Evolutionary conservation across 2,329 filamentous ascomycete species (phyloP).

Genomic region (Cladobotryum protrusum): DNA sequence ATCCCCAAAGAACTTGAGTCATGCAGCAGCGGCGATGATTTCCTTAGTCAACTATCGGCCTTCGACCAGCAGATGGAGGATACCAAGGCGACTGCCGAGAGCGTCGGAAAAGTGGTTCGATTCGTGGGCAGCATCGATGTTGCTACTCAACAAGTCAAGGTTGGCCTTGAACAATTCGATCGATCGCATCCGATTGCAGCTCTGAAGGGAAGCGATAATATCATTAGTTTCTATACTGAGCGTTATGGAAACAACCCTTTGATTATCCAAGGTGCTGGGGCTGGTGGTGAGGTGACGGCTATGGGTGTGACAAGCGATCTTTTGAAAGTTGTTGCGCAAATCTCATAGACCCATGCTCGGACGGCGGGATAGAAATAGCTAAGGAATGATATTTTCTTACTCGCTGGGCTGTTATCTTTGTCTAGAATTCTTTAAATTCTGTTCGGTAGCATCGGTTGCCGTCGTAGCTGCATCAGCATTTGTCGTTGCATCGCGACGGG

Average conservation of each 20-base stretch:
- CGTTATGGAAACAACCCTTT: slow-evolving; percentile 86
- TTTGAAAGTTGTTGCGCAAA: slow-evolving; percentile 75
- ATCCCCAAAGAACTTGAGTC: slow-evolving; percentile 83
- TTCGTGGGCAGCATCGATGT: slow-evolving; percentile 94
- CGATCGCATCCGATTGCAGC: slow-evolving; percentile 85
- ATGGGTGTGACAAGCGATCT: slow-evolving; percentile 97
- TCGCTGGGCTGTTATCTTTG: not conserved
- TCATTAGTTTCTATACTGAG: slow-evolving; percentile 97
- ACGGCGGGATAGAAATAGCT: not conserved
- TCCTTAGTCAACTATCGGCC: slow-evolving; percentile 69
- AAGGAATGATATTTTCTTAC: not conserved
- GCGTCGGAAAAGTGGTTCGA: slow-evolving; percentile 83
- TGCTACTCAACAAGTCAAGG: slow-evolving; percentile 72
- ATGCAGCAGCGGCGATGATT: slow-evolving; percentile 72
- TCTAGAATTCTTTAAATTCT: not conserved
- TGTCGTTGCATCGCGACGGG: not conserved
- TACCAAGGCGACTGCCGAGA: slow-evolving; percentile 76
- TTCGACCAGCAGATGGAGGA: slow-evolving; percentile 90
- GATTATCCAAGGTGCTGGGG: slow-evolving; percentile 90
- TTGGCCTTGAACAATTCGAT: slow-evolving; percentile 86
- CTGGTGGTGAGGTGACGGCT: slow-evolving; percentile 90
- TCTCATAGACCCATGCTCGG: slow-evolving; percentile 38
- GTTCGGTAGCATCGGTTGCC: not conserved
- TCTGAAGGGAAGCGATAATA: slow-evolving; percentile 96
- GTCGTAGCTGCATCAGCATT: not conserved